These are phyloP conservation scores for Globisporangium splendens DNA, from an alignment of 352 stramenopile genomes.

Conservation along the genomic window DNA sequence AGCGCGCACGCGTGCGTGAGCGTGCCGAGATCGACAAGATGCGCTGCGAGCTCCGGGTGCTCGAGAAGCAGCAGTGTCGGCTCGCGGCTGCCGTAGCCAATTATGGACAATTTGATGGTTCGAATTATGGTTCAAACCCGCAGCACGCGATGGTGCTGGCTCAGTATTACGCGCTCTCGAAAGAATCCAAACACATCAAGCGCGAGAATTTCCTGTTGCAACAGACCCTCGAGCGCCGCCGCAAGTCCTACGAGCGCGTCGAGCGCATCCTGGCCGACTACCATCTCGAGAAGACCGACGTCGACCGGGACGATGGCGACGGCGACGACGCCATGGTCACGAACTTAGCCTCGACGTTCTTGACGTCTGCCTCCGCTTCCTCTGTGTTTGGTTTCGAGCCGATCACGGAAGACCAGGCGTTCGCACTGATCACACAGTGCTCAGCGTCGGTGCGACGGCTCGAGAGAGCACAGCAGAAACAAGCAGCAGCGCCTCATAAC, in stretches of 20 bases:
- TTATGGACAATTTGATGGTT: no score
- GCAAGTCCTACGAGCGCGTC: constrained; percentile 38
- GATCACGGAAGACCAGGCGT: constrained; percentile 29
- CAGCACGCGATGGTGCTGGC: constrained; percentile 11
- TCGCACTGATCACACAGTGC: constrained; percentile 27
- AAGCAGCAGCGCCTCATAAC: neutral
- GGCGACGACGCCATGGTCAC: constrained; percentile 1
- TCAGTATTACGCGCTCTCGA: constrained; percentile 28
- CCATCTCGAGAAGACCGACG: constrained; percentile 26
- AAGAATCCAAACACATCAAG: constrained; percentile 32
- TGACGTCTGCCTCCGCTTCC: constrained; percentile 1
- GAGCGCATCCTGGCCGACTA: constrained; percentile 43
- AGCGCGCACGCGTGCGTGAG: constrained; percentile 30
- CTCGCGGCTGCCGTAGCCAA: no score
- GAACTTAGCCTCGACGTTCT: neutral
- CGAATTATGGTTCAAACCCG: neutral
- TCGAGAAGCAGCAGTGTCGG: constrained; percentile 24
- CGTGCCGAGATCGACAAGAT: constrained; percentile 28
- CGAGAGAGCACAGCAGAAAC: constrained; percentile 6
- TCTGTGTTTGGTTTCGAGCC: constrained; percentile 7
- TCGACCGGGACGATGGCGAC: neutral
- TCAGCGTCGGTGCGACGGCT: constrained; percentile 22
- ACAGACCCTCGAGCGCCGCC: constrained; percentile 27
- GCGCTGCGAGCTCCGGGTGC: constrained; percentile 24
- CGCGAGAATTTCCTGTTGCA: constrained; percentile 34